These are phyloP conservation scores for Phytopythium kandeliae DNA, from an alignment of 352 stramenopile species.

Conservation along the genomic window DNA sequence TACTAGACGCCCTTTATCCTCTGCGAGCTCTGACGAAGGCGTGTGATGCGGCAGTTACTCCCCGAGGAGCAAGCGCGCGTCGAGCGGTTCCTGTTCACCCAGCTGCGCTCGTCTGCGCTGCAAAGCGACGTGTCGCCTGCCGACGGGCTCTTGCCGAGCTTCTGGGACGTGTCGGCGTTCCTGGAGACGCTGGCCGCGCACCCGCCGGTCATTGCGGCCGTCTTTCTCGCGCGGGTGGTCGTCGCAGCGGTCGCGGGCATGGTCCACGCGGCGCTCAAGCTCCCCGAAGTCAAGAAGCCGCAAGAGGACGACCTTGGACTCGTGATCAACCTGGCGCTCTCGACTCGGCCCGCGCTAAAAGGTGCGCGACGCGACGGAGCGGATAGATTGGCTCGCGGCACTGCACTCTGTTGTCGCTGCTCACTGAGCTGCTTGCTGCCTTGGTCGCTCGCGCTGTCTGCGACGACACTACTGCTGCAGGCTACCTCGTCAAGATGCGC, in stretches of 20 bases:
- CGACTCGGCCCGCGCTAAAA: slow-evolving; percentile 59
- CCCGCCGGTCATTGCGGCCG: slow-evolving; percentile 57
- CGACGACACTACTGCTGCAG: slow-evolving; percentile 10
- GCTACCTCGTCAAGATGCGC: slow-evolving; percentile 56
- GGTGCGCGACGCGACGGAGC: slow-evolving; percentile 12
- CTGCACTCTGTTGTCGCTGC: too few species aligned
- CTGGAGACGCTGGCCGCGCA: slow-evolving; percentile 44
- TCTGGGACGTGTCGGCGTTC: slow-evolving; percentile 44
- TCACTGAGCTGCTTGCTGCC: too few species aligned
- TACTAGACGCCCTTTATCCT: background rate
- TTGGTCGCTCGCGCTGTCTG: background rate
- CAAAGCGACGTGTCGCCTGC: slow-evolving; percentile 7
- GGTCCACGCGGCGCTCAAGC: slow-evolving; percentile 31
- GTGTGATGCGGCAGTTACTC: slow-evolving; percentile 19
- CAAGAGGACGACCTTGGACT: slow-evolving; percentile 67
- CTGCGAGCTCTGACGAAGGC: background rate
- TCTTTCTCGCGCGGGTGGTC: slow-evolving; percentile 52
- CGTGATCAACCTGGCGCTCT: slow-evolving; percentile 49
- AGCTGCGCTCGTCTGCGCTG: slow-evolving; percentile 25
- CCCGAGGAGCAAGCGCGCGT: slow-evolving; percentile 34
- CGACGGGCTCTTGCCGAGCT: slow-evolving; percentile 40
- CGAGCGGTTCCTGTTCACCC: slow-evolving; percentile 39
- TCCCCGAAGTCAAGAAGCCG: slow-evolving; percentile 58
- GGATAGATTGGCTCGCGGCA: background rate
- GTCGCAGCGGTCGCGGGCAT: slow-evolving; percentile 29